Conservation (phyloP, 352 stramenopile species). For the Phytophthora ohioensis region DNA sequence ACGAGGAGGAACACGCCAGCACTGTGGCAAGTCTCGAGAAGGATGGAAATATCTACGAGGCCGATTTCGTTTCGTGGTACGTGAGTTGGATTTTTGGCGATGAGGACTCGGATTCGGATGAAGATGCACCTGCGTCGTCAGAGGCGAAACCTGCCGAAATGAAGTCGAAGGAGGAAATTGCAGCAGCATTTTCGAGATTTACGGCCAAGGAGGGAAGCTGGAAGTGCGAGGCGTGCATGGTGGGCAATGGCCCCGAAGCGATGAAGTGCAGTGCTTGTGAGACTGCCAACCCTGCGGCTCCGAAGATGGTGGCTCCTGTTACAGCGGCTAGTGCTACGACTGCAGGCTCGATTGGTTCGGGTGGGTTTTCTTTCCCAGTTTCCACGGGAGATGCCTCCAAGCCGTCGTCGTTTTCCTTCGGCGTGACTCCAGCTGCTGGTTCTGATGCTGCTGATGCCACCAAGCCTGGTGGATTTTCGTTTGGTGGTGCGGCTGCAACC, state of each 20-base stretch:
- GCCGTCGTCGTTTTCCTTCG: slow-evolving; percentile 57
- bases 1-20: slow-evolving; percentile 57
- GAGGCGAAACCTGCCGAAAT: slow-evolving; percentile 35
- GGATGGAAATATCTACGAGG: slow-evolving; percentile 59
- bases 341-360: slow-evolving; percentile 45
- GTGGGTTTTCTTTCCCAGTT: slow-evolving; percentile 52
- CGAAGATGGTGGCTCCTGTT: slow-evolving; percentile 36
- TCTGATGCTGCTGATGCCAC: neutral
- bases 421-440: slow-evolving; percentile 11
- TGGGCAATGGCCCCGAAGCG: slow-evolving; percentile 50
- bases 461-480: slow-evolving; percentile 40
- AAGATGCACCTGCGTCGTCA: slow-evolving; percentile 22
- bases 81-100: slow-evolving; percentile 67
- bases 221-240: slow-evolving; percentile 66
- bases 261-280: slow-evolving; percentile 60
- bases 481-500: slow-evolving; percentile 9
- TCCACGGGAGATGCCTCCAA: slow-evolving; percentile 20
- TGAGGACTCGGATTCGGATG: slow-evolving; percentile 58
- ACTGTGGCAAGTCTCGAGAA: slow-evolving; percentile 51
- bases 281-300: slow-evolving; percentile 53
- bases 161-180: slow-evolving; percentile 67
- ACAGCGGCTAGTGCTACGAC: slow-evolving; percentile 29
- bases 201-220: slow-evolving; percentile 60
- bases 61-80: slow-evolving; percentile 73
- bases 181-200: slow-evolving; percentile 58